Conservation (phyloP, 768 basidiomycete genomes). For the Tricholoma hemisulphureum region DNA sequence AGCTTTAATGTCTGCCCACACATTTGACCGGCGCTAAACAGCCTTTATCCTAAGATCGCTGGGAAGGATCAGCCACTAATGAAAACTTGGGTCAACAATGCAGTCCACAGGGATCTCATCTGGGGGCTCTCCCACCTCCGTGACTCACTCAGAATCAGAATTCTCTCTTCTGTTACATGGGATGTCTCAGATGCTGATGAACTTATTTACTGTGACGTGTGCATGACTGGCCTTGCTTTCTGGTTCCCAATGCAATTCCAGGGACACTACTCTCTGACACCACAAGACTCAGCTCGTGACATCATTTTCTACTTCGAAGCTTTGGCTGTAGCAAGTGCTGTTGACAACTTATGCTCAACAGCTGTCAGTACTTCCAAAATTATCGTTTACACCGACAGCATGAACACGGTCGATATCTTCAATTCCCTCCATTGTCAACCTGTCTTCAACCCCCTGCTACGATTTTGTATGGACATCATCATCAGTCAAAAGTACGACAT, state of each 20-base stretch:
- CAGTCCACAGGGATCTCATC: slow-evolving; percentile 17
- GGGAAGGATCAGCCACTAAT: slow-evolving; percentile 15
- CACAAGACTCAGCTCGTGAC: too few species aligned
- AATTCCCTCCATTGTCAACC: slow-evolving; percentile 4
- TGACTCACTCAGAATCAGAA: slow-evolving; percentile 13
- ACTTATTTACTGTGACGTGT: too few species aligned
- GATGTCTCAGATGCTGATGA: too few species aligned
- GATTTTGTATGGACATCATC: slow-evolving; percentile 11
- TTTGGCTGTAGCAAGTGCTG: not conserved
- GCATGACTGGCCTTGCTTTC: slow-evolving; percentile 25
- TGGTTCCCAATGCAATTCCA: slow-evolving; percentile 13
- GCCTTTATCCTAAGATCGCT: slow-evolving; percentile 31
- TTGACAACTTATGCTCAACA: slow-evolving; percentile 12
- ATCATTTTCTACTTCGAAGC: slow-evolving; percentile 30
- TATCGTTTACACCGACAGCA: slow-evolving; percentile 22
- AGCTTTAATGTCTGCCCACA: slow-evolving; percentile 34
- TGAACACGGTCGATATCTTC: slow-evolving; percentile 23
- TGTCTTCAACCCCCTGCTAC: slow-evolving; percentile 19
- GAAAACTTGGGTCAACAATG: slow-evolving; percentile 23
- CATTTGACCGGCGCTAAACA: slow-evolving; percentile 24
- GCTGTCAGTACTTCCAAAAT: slow-evolving; percentile 20
- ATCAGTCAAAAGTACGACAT: slow-evolving; percentile 6
- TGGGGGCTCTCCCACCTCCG: slow-evolving; percentile 32
- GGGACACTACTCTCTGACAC: slow-evolving; percentile 11
- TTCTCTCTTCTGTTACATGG: slow-evolving; percentile 22